Conservation (phyloP, 352 stramenopile species). For the Pythium brachiatum region DNA sequence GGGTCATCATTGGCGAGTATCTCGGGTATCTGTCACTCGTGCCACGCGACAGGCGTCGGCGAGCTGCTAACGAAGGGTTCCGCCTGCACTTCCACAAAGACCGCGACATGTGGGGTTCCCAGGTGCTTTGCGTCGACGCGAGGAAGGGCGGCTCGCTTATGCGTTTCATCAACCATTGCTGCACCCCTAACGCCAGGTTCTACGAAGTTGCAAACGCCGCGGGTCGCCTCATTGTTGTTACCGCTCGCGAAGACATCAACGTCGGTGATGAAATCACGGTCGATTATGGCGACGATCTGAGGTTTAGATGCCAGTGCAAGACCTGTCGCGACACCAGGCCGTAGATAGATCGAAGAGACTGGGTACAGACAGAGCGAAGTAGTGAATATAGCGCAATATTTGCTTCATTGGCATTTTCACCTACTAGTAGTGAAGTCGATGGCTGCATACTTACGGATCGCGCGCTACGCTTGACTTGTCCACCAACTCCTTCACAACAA, state of each 20-base stretch:
- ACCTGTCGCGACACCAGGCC: not conserved
- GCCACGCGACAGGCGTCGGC: not conserved
- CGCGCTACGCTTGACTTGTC: not conserved
- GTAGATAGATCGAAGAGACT: not conserved
- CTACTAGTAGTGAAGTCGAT: no score
- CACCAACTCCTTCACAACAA: not conserved
- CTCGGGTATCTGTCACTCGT: not conserved
- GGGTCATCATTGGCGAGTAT: not conserved
- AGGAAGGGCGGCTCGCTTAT: not conserved
- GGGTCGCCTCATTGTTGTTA: not conserved
- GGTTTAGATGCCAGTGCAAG: not conserved
- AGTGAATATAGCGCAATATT: not conserved
- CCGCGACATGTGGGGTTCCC: not conserved
- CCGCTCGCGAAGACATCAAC: not conserved
- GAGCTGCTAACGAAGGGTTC: not conserved
- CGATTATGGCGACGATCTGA: not conserved
- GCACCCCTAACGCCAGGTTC: not conserved
- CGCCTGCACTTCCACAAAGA: slow-evolving; percentile 3
- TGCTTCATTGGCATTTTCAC: no score
- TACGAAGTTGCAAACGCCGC: not conserved
- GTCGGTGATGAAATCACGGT: not conserved
- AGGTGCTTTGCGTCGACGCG: not conserved
- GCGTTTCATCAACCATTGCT: not conserved
- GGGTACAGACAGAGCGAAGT: not conserved
- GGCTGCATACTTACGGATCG: not conserved